A percentile compares a stretch with the other conserved stretches of the same genome.
Conservation (phyloP, 139 green algal species). For the Chlorella sp. region DNA sequence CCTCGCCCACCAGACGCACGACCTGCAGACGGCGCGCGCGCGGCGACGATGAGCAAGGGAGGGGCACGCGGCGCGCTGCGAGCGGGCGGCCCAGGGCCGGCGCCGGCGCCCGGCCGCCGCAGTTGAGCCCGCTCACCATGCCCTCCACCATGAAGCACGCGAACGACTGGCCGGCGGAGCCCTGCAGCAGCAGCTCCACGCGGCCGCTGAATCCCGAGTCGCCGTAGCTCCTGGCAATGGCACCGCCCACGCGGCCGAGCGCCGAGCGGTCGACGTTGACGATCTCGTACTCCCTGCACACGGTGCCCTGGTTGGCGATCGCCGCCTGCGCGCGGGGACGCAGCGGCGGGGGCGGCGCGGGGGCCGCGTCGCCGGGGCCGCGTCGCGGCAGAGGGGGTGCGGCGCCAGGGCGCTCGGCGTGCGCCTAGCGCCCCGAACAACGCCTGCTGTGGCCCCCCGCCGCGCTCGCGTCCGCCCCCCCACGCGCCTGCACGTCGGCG, state of each 20-base stretch:
- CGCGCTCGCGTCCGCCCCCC: too few species aligned
- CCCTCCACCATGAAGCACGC: slow-evolving; percentile 81
- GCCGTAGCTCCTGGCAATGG: slow-evolving; percentile 70
- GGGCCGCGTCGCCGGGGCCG: too few species aligned
- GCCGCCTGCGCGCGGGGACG: too few species aligned
- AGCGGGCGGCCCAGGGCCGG: too few species aligned
- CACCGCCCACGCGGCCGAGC: slow-evolving; percentile 78
- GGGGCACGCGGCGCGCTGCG: too few species aligned
- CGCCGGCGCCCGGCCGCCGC: too few species aligned
- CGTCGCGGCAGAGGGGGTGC: slow-evolving; percentile 10
- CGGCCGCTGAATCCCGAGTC: slow-evolving; percentile 28
- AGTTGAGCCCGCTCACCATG: too few species aligned
- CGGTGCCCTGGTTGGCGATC: slow-evolving; percentile 49
- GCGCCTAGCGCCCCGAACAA: slow-evolving; percentile 4
- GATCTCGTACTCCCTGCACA: slow-evolving; percentile 69
- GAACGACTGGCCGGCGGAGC: slow-evolving; percentile 89
- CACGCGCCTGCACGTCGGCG: slow-evolving; percentile 61
- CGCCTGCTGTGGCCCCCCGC: too few species aligned
- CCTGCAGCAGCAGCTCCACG: slow-evolving; percentile 80
- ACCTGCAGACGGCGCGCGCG: too few species aligned
- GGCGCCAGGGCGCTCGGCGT: background rate
- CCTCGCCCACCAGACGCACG: slow-evolving; percentile 91
- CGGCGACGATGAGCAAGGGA: too few species aligned
- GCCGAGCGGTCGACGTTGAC: slow-evolving; percentile 86
- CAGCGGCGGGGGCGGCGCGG: too few species aligned